Conservation (phyloP, 2,329 filamentous ascomycete species). For the Hypoxylon sp. region DNA sequence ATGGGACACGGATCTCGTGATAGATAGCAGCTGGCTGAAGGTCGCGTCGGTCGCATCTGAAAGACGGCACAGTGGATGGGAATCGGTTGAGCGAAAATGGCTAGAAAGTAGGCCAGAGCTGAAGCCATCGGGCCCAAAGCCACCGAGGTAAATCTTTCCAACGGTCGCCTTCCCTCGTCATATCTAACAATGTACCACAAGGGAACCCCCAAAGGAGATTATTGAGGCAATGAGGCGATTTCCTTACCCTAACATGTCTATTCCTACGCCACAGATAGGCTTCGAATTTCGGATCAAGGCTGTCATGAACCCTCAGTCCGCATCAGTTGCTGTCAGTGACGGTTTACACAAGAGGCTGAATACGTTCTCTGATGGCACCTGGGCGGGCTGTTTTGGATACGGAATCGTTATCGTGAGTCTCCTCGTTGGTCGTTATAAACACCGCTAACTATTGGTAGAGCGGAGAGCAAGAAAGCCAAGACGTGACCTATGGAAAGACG, state of each 20-base stretch:
- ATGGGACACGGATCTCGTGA: conserved; percentile 41
- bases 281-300: conserved; percentile 45
- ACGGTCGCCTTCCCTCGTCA: neutral
- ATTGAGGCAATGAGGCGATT: conserved; percentile 27
- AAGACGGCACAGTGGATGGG: conserved; percentile 43
- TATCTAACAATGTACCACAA: conserved; percentile 21
- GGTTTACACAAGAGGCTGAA: conserved; percentile 43
- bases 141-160: conserved; percentile 13
- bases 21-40: conserved; percentile 27
- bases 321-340: conserved; percentile 39
- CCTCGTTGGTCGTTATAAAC: no score
- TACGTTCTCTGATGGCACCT: conserved; percentile 42
- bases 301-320: conserved; percentile 39
- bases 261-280: conserved; percentile 40
- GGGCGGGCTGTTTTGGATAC: conserved; percentile 43
- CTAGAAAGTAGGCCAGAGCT: conserved; percentile 10
- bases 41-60: conserved; percentile 27
- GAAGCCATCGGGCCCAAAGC: conserved; percentile 1
- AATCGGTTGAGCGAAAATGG: conserved; percentile 41
- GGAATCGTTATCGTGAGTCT: conserved; percentile 41
- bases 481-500: conserved; percentile 35
- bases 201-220: conserved; percentile 14
- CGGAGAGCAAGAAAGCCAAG: conserved; percentile 43
- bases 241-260: conserved; percentile 39
- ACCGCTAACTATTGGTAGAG: conserved; percentile 34